These are phyloP conservation scores for Prunus campanulata DNA, from an alignment of 306 rosid genomes.

Conservation along the genomic window DNA sequence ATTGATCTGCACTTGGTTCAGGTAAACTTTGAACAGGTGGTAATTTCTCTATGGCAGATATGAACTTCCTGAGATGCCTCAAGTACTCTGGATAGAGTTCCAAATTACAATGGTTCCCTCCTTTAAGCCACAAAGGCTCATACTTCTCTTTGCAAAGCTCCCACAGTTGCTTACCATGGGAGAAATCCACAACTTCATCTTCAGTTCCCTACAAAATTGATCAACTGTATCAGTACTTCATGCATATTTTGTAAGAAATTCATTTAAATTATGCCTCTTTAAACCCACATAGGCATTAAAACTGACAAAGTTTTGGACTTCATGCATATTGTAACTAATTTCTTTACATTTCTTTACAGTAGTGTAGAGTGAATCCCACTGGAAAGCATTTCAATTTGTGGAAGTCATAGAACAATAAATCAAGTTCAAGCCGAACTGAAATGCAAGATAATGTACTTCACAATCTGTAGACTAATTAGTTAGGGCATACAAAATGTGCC, in stretches of 20 bases:
- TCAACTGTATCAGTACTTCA: background rate
- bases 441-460: background rate
- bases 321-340: background rate
- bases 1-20: constrained; percentile 13
- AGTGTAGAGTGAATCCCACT: background rate
- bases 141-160: constrained; percentile 63
- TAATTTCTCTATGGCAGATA: constrained; percentile 50
- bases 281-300: background rate
- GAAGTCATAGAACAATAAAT: background rate
- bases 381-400: background rate
- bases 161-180: constrained; percentile 74
- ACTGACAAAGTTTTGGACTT: background rate
- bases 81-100: constrained; percentile 67
- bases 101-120: constrained; percentile 63
- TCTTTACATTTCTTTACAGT: background rate
- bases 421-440: background rate
- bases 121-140: constrained; percentile 66
- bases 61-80: constrained; percentile 57
- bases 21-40: constrained; percentile 14
- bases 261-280: too few species aligned
- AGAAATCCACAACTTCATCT: constrained; percentile 65
- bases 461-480: background rate
- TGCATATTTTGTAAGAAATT: too few species aligned
- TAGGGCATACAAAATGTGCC: background rate
- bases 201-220: constrained; percentile 58